These are phyloP conservation scores for Xylaria sp. DNA, from an alignment of 2,329 filamentous ascomycete species.

Conservation along the genomic window DNA sequence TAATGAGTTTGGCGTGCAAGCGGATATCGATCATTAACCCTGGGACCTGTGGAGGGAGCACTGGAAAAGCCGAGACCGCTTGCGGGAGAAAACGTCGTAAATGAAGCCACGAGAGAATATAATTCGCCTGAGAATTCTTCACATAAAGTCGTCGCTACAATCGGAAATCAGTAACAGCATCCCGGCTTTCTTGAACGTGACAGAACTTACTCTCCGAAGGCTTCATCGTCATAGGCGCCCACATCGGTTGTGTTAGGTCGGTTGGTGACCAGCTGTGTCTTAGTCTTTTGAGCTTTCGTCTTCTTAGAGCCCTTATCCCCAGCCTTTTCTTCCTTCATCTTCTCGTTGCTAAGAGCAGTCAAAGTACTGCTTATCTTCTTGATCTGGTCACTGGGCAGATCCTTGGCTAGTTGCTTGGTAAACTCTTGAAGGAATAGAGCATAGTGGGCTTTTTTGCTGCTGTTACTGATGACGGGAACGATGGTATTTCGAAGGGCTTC, in stretches of 20 bases:
- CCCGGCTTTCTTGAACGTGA: background rate
- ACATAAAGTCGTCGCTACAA: slow-evolving; percentile 77
- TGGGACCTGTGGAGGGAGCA: slow-evolving; percentile 12
- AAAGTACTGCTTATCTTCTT: slow-evolving; percentile 92
- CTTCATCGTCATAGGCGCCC: slow-evolving; percentile 81
- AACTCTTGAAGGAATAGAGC: slow-evolving; percentile 91
- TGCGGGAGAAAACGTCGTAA: slow-evolving; percentile 23
- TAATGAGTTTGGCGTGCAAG: slow-evolving; percentile 23
- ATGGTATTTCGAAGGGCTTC: slow-evolving; percentile 80
- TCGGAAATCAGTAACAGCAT: slow-evolving; percentile 16
- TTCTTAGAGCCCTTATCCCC: slow-evolving; percentile 96
- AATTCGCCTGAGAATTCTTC: slow-evolving; percentile 53
- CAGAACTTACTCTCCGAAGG: slow-evolving; percentile 81
- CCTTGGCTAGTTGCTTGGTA: slow-evolving; percentile 84
- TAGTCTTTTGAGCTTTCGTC: slow-evolving; percentile 95
- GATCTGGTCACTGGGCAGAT: slow-evolving; percentile 90
- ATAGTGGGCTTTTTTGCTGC: slow-evolving; percentile 91
- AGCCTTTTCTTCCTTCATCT: slow-evolving; percentile 98
- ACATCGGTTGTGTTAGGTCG: slow-evolving; percentile 74
- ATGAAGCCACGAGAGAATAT: slow-evolving; percentile 38
- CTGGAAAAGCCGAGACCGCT: slow-evolving; percentile 27
- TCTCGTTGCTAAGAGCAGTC: slow-evolving; percentile 95
- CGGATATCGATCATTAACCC: background rate
- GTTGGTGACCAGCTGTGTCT: slow-evolving; percentile 80
- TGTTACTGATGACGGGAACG: slow-evolving; percentile 78